These are phyloP conservation scores for Cladorrhinum samala DNA, from an alignment of 495 filamentous ascomycete genomes.

Conservation along the genomic window DNA sequence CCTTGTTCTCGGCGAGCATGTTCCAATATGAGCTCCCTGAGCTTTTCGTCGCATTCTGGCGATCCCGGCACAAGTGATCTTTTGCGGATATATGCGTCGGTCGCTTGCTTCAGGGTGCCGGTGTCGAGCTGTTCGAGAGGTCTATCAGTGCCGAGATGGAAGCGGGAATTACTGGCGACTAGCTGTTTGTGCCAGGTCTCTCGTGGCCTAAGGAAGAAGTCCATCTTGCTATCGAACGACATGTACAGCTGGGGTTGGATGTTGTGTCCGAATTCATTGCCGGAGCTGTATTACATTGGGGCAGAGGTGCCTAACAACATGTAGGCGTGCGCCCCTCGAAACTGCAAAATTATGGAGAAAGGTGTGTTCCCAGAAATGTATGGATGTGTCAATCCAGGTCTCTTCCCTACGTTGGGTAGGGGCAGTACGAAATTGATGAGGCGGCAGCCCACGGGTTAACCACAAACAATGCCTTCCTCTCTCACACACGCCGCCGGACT, in stretches of 20 bases:
- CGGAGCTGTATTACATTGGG: not conserved
- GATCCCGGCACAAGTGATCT: conserved; percentile 5
- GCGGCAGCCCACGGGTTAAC: no score
- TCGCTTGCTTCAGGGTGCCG: conserved; percentile 1
- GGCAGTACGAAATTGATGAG: no score
- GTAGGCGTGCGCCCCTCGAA: no score
- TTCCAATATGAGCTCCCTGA: conserved; percentile 10
- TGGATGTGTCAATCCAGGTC: no score
- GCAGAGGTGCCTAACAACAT: no score
- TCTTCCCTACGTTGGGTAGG: no score
- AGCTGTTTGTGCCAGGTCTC: conserved; percentile 10
- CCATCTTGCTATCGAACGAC: conserved; percentile 5
- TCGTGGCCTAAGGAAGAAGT: not conserved
- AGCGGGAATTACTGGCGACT: conserved; percentile 4
- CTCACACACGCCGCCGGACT: no score
- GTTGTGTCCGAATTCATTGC: not conserved
- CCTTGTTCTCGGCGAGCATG: conserved; percentile 1
- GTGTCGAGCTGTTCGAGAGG: conserved; percentile 1
- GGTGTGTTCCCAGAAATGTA: no score
- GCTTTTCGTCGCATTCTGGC: conserved; percentile 6
- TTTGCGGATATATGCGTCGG: conserved; percentile 4
- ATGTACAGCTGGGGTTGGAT: not conserved
- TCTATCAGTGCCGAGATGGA: not conserved
- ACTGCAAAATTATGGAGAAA: no score
- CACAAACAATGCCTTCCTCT: no score